Conservation (phyloP, 2,329 filamentous ascomycete genomes). For the Botrytis elliptica region DNA sequence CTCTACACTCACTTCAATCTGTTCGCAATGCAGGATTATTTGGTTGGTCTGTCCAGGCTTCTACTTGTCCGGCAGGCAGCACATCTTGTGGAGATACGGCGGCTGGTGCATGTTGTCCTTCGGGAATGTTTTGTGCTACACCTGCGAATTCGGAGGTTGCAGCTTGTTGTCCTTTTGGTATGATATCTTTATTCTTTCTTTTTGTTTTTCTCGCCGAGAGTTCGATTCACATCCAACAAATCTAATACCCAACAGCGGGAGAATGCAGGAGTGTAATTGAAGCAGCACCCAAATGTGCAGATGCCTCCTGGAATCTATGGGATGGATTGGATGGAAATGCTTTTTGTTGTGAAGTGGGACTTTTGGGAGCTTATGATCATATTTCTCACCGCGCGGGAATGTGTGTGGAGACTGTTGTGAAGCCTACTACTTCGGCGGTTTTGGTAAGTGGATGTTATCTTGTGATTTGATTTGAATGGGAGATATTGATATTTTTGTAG, state of each 20-base stretch:
- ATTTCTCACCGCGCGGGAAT: constrained; percentile 21
- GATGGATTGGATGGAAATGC: constrained; percentile 24
- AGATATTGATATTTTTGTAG: constrained; percentile 6
- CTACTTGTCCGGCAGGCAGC: constrained; percentile 7
- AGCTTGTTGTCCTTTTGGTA: constrained; percentile 24
- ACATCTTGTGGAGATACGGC: constrained; percentile 17
- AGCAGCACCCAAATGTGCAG: constrained; percentile 20
- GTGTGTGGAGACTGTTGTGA: constrained; percentile 20
- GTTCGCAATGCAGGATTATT: not conserved
- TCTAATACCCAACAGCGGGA: constrained; percentile 12
- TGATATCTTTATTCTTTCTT: not conserved
- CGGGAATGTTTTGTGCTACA: constrained; percentile 19
- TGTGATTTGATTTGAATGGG: not conserved
- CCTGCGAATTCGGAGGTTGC: constrained; percentile 25
- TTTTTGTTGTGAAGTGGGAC: constrained; percentile 24
- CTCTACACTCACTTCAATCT: not conserved
- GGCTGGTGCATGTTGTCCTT: constrained; percentile 24
- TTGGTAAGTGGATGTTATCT: constrained; percentile 11
- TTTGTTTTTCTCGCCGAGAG: not conserved
- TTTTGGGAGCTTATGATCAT: constrained; percentile 22
- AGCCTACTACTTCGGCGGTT: constrained; percentile 18
- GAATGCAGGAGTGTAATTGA: constrained; percentile 22
- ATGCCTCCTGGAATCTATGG: constrained; percentile 23
- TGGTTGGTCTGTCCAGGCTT: constrained; percentile 22
- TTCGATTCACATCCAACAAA: not conserved